A percentile compares a stretch with the other conserved stretches of the same genome.
Evolutionary conservation across 2,329 filamentous ascomycete species (phyloP).

Genomic region (Alternaria rosae): DNA sequence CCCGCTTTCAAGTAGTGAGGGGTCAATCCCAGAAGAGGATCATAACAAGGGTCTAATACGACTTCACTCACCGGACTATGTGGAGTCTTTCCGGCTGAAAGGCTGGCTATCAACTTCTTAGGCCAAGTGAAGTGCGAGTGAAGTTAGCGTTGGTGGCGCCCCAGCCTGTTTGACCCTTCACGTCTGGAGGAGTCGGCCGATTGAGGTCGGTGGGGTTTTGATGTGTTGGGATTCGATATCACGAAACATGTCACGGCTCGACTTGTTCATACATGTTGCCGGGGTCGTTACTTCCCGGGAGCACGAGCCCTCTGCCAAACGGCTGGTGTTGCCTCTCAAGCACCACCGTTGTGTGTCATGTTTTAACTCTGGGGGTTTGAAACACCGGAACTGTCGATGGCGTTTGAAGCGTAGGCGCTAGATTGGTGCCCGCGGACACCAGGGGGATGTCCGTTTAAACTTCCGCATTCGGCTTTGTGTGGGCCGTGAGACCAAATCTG

Average conservation of each 20-base stretch:
- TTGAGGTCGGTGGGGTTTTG: not conserved
- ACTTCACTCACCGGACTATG: constrained; percentile 8
- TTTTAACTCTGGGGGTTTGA: constrained; percentile 11
- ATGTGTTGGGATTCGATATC: constrained; percentile 11
- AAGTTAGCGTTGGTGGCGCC: not conserved
- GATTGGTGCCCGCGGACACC: not conserved
- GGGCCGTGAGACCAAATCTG: constrained; percentile 5
- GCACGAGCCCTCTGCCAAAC: constrained; percentile 5
- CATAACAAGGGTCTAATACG: constrained; percentile 9
- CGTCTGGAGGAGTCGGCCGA: not conserved
- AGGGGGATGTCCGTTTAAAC: not conserved
- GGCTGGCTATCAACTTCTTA: not conserved
- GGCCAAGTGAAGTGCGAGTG: not conserved
- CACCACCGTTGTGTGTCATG: constrained; percentile 16
- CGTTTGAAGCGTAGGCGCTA: constrained; percentile 9
- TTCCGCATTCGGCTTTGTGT: constrained; percentile 2
- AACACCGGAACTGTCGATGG: constrained; percentile 15
- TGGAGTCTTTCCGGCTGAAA: not conserved
- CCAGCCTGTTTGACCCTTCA: not conserved
- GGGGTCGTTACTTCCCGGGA: not conserved
- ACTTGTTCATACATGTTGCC: constrained; percentile 8
- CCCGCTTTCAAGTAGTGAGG: constrained; percentile 16
- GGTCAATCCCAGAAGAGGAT: constrained; percentile 9
- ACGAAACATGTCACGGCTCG: constrained; percentile 15
- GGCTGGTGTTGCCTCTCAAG: constrained; percentile 2